These are phyloP conservation scores for Guadua angustifolia DNA, from an alignment of 176 grass and related monocot genomes.

Conservation along the genomic window DNA sequence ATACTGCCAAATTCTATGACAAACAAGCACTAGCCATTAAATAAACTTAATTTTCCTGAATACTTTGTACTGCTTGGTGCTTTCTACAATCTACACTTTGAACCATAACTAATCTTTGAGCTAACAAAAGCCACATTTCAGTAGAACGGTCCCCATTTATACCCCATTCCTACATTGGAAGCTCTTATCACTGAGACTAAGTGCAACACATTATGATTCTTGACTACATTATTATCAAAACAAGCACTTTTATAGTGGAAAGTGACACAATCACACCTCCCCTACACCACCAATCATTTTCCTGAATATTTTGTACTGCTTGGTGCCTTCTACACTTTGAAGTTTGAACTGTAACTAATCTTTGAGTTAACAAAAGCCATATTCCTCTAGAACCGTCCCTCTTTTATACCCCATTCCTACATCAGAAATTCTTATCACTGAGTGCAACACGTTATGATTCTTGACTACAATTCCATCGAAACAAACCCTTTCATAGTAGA, in stretches of 20 bases:
- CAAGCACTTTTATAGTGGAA: constrained; percentile 26
- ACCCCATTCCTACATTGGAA: neutral
- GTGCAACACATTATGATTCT: constrained; percentile 14
- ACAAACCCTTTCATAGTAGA: constrained; percentile 26
- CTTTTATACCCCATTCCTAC: neutral
- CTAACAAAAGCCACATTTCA: neutral
- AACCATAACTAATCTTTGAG: neutral
- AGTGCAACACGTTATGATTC: constrained; percentile 20
- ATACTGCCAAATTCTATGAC: neutral
- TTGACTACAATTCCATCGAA: constrained; percentile 12
- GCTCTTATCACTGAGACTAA: neutral
- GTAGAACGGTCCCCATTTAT: constrained; percentile 1
- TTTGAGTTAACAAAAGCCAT: neutral
- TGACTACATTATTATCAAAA: constrained; percentile 11
- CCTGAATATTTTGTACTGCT: neutral
- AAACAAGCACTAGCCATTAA: neutral
- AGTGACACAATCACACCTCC: constrained; percentile 35
- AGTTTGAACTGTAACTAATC: neutral
- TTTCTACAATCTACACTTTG: neutral
- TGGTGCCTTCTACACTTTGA: neutral
- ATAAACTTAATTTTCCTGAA: neutral
- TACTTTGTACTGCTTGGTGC: neutral
- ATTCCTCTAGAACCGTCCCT: constrained; percentile 10
- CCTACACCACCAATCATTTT: constrained; percentile 31
- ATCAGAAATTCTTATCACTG: constrained; percentile 4